Conservation (phyloP, 2,329 filamentous ascomycete species). For the Allantophomopsis lycopodina region DNA sequence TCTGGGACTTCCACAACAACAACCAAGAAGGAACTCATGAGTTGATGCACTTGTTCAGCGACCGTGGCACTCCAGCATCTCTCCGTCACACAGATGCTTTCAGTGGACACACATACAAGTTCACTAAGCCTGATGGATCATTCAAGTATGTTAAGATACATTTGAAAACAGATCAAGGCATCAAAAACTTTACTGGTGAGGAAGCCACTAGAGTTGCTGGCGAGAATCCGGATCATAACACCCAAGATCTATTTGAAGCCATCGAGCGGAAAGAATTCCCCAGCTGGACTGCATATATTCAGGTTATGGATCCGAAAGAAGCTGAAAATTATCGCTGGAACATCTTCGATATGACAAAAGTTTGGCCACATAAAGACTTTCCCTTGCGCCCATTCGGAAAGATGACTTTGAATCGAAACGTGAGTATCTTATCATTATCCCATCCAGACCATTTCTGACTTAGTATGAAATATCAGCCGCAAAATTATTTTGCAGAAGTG, state of each 20-base stretch:
- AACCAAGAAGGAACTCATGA: conserved; percentile 35
- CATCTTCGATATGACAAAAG: conserved; percentile 42
- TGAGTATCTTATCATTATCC: conserved; percentile 6
- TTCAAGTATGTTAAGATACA: conserved; percentile 36
- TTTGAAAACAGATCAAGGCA: conserved; percentile 30
- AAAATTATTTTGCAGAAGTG: conserved; percentile 58
- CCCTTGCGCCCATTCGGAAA: conserved; percentile 33
- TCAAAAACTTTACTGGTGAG: conserved; percentile 26
- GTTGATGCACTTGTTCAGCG: conserved; percentile 35
- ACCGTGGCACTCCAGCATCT: conserved; percentile 32
- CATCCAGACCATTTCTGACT: neutral
- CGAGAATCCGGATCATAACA: conserved; percentile 21
- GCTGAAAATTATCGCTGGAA: conserved; percentile 31
- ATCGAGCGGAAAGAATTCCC: conserved; percentile 31
- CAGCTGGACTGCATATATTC: conserved; percentile 35
- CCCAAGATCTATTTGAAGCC: conserved; percentile 25
- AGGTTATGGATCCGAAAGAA: conserved; percentile 37
- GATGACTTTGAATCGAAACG: conserved; percentile 35
- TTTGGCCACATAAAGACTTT: conserved; percentile 35
- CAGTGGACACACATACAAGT: conserved; percentile 32
- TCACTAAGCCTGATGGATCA: conserved; percentile 28
- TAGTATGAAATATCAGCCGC: conserved; percentile 13
- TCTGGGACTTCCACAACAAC: conserved; percentile 18
- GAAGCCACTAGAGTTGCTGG: conserved; percentile 21
- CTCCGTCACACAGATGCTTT: conserved; percentile 30